phyloP scores from a whole-genome alignment of 225 moss, liverwort and hornwort species.

The Lunularia cruciata region DNA sequence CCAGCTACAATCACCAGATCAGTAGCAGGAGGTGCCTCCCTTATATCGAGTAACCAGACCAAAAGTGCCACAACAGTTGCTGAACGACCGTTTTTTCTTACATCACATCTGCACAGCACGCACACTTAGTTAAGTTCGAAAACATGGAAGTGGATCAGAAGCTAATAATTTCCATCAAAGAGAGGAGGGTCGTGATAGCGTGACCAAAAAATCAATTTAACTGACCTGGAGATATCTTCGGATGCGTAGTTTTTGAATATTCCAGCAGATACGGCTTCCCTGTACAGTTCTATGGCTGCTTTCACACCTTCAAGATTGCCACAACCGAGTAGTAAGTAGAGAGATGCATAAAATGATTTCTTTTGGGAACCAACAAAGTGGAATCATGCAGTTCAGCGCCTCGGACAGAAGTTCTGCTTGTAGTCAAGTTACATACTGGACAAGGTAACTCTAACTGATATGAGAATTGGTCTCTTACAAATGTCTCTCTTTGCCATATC shows the following conservation, averaged over 20 bases:
- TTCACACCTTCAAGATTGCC: conserved; percentile 58
- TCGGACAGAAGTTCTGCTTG: neutral
- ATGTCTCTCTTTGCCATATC: neutral
- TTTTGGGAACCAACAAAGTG: neutral
- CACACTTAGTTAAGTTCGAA: neutral
- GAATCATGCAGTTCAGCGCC: neutral
- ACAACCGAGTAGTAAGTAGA: neutral
- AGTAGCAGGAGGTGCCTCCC: conserved; percentile 54
- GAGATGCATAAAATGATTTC: neutral
- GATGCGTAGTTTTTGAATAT: conserved; percentile 63
- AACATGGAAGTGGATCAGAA: no score
- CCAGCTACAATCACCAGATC: conserved; percentile 75
- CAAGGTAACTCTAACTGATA: neutral
- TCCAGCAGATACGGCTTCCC: conserved; percentile 65
- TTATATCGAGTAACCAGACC: conserved; percentile 64
- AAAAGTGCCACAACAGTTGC: conserved; percentile 69
- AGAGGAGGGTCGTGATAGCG: no score
- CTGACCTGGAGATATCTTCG: conserved; percentile 66
- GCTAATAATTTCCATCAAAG: no score
- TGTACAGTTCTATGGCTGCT: conserved; percentile 68
- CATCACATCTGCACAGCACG: conserved; percentile 59
- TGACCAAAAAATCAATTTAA: neutral
- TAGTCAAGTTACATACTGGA: neutral
- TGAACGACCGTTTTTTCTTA: conserved; percentile 67
- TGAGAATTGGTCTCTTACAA: neutral